Percentiles rank a stretch among this genome's conserved stretches.
phyloP scores from a whole-genome alignment of 306 rosid species.

The Fagus sylvatica region DNA sequence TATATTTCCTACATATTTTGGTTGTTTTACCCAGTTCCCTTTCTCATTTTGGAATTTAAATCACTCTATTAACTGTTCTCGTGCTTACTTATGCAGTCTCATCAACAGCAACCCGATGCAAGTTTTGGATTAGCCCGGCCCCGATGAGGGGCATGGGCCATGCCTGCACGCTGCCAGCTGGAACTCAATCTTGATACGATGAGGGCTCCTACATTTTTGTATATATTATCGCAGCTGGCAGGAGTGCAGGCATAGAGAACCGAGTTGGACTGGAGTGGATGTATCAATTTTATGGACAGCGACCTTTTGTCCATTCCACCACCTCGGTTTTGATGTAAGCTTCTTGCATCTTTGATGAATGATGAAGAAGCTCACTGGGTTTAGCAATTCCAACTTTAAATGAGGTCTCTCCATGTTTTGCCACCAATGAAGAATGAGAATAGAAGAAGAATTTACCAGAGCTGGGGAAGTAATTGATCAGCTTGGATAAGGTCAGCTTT shows the following conservation, averaged over 20 bases:
- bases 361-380: slow-evolving; percentile 35
- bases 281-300: slow-evolving; percentile 22
- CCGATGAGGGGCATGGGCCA: slow-evolving; percentile 99
- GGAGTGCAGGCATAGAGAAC: slow-evolving; percentile 90
- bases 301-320: slow-evolving; percentile 38
- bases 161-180: slow-evolving; percentile 87
- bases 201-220: slow-evolving; percentile 31
- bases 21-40: background rate
- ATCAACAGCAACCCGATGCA: slow-evolving; percentile 89
- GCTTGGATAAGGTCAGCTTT: slow-evolving; percentile 61
- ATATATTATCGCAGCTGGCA: slow-evolving; percentile 49
- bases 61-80: background rate
- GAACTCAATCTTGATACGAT: slow-evolving; percentile 31
- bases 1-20: background rate
- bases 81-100: slow-evolving; percentile 61
- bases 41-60: slow-evolving; percentile 13
- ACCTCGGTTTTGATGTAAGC: slow-evolving; percentile 66
- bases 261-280: slow-evolving; percentile 65
- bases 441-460: slow-evolving; percentile 34
- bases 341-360: slow-evolving; percentile 47
- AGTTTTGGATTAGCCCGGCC: slow-evolving; percentile 99
- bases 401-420: slow-evolving; percentile 21
- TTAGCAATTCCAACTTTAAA: slow-evolving; percentile 20
- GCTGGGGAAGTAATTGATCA: slow-evolving; percentile 45
- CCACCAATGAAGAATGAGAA: slow-evolving; percentile 32